These are phyloP conservation scores for Rossbeevera mucosa DNA, from an alignment of 768 basidiomycete genomes.

Conservation along the genomic window DNA sequence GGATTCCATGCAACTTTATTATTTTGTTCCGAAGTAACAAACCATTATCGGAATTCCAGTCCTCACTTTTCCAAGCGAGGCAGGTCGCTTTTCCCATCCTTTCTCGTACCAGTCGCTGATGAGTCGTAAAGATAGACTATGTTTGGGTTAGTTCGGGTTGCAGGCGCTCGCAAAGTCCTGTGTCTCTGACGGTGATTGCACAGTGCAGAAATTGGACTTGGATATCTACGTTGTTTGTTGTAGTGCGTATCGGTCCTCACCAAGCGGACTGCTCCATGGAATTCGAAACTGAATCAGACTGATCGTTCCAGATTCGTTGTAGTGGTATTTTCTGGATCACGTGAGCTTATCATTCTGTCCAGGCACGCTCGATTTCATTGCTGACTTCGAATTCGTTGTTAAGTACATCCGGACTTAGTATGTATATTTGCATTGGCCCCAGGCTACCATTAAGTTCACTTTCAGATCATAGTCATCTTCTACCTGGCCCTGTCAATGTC, in stretches of 20 bases:
- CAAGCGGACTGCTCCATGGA: not conserved
- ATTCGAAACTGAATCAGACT: not conserved
- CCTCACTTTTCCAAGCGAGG: conserved; percentile 15
- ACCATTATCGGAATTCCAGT: not conserved
- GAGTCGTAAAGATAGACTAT: conserved; percentile 5
- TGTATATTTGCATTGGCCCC: not conserved
- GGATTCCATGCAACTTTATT: not conserved
- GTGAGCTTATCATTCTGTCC: not conserved
- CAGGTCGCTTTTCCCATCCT: not conserved
- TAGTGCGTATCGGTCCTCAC: conserved; percentile 5
- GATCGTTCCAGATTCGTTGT: conserved; percentile 11
- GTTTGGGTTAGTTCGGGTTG: conserved; percentile 8
- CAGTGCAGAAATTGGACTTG: conserved; percentile 11
- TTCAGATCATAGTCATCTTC: conserved; percentile 5
- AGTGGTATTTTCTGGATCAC: conserved; percentile 6
- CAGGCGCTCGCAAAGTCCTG: not conserved
- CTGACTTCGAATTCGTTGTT: not conserved
- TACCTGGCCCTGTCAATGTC: conserved; percentile 7
- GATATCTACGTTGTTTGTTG: conserved; percentile 13
- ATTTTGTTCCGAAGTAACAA: not conserved
- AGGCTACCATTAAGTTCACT: not conserved
- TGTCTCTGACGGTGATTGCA: not conserved
- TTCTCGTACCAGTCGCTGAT: not conserved
- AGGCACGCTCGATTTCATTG: not conserved
- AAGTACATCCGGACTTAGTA: conserved; percentile 4